These are phyloP conservation scores for Fusarium annulatum DNA, from an alignment of 2,329 filamentous ascomycete species.

Conservation along the genomic window DNA sequence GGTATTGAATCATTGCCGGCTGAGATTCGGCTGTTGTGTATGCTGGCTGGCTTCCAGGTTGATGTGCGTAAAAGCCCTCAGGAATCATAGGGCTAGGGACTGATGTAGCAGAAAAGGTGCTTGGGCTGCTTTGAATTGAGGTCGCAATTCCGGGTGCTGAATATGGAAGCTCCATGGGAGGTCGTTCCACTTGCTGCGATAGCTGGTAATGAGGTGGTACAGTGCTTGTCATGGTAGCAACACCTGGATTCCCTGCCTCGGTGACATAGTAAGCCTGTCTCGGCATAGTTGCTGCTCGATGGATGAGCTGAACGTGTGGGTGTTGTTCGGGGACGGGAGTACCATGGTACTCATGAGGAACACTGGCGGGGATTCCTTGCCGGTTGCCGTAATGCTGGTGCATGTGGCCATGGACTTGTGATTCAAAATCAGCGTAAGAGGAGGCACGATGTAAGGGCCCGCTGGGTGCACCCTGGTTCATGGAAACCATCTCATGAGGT, in stretches of 20 bases:
- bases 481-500: conserved; percentile 55
- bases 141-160: conserved; percentile 59
- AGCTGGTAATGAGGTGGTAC: conserved; percentile 64
- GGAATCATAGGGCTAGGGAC: conserved; percentile 65
- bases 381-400: conserved; percentile 56
- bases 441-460: conserved; percentile 61
- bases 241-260: conserved; percentile 70
- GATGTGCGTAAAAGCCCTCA: conserved; percentile 68
- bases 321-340: conserved; percentile 58
- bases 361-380: conserved; percentile 58
- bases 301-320: conserved; percentile 59
- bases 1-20: conserved; percentile 56
- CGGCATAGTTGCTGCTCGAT: conserved; percentile 60
- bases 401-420: conserved; percentile 57
- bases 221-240: conserved; percentile 69
- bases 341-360: conserved; percentile 57
- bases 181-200: conserved; percentile 59
- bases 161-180: conserved; percentile 63
- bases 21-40: conserved; percentile 62
- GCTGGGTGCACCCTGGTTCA: conserved; percentile 52
- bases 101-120: conserved; percentile 66
- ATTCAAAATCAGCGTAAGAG: conserved; percentile 66
- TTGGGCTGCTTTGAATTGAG: conserved; percentile 69
- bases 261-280: conserved; percentile 67
- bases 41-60: conserved; percentile 58